phyloP scores from a whole-genome alignment of 192 early-diverging fungal genomes.

The Mortierella antarctica region DNA sequence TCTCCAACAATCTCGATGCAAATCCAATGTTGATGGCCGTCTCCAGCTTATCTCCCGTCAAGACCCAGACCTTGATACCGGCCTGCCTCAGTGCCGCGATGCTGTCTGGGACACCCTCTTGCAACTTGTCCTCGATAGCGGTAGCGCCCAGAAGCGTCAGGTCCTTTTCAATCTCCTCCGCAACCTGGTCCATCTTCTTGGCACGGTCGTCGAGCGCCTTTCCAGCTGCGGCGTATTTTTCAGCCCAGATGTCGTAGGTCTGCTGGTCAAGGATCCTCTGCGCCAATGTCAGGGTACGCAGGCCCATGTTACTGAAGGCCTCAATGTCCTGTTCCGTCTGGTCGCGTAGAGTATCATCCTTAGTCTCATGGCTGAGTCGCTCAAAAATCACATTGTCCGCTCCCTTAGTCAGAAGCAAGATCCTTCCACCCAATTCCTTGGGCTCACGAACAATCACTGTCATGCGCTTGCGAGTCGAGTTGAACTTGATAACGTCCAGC shows the following conservation, averaged over 20 bases:
- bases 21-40: conserved; percentile 99
- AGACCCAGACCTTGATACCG: conserved; percentile 96
- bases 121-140: conserved; percentile 97
- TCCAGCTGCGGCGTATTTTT: conserved; percentile 77
- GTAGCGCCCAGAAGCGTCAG: conserved; percentile 91
- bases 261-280: conserved; percentile 78
- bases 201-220: conserved; percentile 79
- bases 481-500: conserved; percentile 92
- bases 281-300: conserved; percentile 90
- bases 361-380: conserved; percentile 62
- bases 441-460: conserved; percentile 84
- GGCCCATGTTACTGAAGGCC: conserved; percentile 83
- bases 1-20: conserved; percentile 77
- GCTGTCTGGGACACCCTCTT: conserved; percentile 94
- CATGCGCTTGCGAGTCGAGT: conserved; percentile 97
- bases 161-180: conserved; percentile 84
- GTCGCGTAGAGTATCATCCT: conserved; percentile 62
- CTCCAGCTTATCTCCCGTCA: conserved; percentile 98
- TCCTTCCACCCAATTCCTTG: conserved; percentile 78
- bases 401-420: conserved; percentile 92
- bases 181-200: conserved; percentile 72
- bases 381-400: conserved; percentile 97
- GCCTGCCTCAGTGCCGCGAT: conserved; percentile 86
- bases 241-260: conserved; percentile 81
- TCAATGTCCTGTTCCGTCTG: conserved; percentile 76